Evolutionary conservation across 306 rosid species (phyloP), one percentile per base, ranked within the genome.

Genomic region (Coriaria nepalensis): DNA sequence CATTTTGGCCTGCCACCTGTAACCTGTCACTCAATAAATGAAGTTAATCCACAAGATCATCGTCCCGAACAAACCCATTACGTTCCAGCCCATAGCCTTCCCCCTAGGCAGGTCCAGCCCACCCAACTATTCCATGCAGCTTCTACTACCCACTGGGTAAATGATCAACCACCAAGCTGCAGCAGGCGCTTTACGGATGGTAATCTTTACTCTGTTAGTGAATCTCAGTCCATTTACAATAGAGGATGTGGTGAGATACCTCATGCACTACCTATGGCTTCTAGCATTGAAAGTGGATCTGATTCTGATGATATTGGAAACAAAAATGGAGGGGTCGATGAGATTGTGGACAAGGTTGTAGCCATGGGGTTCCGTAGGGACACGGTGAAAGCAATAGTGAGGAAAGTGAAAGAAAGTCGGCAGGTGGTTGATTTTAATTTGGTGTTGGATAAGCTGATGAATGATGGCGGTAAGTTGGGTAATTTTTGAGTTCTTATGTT

Each of bases 311-410:
- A 86, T 60, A 37, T 53, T 45, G 96, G 87, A 59, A 76, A 42
- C 73, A 75, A 71, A 62, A n/a, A n/a, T n/a, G 85, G 73, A 56
- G 71, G 92, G 7, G 37, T 87, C 0, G 94, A 83, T 32, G 96
- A 87, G 52, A 87, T 87, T 13, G 76, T 87, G 5, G 92, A 83
- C 55, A 75, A 76, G 67, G 92, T 82, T 66, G 64, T 87, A 50
- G 62, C 6, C 45, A 87, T 87, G 96, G 96, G 96, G 36, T 87
- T 87, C 68, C 78, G 87, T 6, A 77, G 92, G 67, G 96, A 87
- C 62, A 82, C 56, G 38, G 87, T 80, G 53, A 75, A 93, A 70
- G 93, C 82, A 12, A 78, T 94, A 0, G 94, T 87, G 60, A 80
- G 76, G 58, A 78, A 66, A 73, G 75, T 87, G 49, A 87, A 94